These are phyloP conservation scores for Ruellia speciosa DNA, from an alignment of 305 asterid genomes.

Conservation along the genomic window DNA sequence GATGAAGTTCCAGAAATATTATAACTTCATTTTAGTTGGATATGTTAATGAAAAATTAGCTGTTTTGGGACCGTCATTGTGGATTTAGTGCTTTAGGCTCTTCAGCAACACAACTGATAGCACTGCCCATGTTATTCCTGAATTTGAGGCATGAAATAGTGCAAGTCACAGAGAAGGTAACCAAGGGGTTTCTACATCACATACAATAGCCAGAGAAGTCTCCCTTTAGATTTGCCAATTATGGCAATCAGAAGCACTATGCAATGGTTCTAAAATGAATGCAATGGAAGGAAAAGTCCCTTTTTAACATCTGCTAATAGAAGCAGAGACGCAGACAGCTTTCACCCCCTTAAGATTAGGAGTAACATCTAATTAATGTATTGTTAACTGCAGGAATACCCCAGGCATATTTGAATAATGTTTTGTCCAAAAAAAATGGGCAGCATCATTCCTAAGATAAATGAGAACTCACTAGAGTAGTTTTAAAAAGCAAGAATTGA, in stretches of 20 bases:
- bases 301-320: not conserved
- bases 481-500: constrained; percentile 14
- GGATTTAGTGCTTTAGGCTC: too few relatives aligned
- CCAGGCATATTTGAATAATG: not conserved
- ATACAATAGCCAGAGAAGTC: too few relatives aligned
- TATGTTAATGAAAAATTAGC: too few relatives aligned
- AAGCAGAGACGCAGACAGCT: not conserved
- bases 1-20: too few relatives aligned
- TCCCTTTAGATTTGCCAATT: too few relatives aligned
- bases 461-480: constrained; percentile 16
- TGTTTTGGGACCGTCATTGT: too few relatives aligned
- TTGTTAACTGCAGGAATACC: not conserved
- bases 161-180: too few relatives aligned
- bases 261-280: not conserved
- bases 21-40: too few relatives aligned
- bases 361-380: constrained; percentile 6
- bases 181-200: too few relatives aligned
- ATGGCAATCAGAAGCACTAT: not conserved
- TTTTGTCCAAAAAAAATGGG: not conserved
- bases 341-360: constrained; percentile 2
- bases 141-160: too few relatives aligned
- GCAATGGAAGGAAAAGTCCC: not conserved
- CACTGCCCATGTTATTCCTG: too few relatives aligned
- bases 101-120: too few relatives aligned
- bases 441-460: not conserved